These are phyloP conservation scores for Colletotrichum theobromicola DNA, from an alignment of 2,329 filamentous ascomycete species.

Conservation along the genomic window DNA sequence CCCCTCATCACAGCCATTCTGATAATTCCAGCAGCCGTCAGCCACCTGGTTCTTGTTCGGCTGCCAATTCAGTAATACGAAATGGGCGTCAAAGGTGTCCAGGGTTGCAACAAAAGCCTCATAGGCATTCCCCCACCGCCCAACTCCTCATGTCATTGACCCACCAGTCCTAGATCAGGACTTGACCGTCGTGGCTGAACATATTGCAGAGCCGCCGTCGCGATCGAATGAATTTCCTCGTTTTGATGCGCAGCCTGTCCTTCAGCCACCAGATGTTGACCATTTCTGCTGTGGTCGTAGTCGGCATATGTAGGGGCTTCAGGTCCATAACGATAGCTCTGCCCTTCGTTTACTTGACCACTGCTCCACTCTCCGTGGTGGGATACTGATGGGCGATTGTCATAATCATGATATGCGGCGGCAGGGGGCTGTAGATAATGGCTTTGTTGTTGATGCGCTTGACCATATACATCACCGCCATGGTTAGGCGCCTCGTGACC, in stretches of 20 bases:
- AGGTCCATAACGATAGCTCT: no score
- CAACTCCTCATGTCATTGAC: background rate
- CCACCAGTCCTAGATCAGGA: background rate
- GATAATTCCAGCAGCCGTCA: background rate
- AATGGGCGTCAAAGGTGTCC: background rate
- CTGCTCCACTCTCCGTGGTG: background rate
- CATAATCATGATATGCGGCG: no score
- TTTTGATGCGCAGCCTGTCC: background rate
- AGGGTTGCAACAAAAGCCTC: background rate
- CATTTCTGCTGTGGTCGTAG: no score
- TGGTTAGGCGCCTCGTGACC: background rate
- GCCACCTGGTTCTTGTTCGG: background rate
- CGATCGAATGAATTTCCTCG: background rate
- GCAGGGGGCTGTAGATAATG: no score
- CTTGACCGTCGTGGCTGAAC: fast-evolving
- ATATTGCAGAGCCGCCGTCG: background rate
- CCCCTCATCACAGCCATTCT: background rate
- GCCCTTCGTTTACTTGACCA: no score
- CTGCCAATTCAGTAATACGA: background rate
- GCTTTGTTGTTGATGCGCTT: no score
- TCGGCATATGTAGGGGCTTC: no score
- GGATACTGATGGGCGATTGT: no score
- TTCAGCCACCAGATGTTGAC: no score
- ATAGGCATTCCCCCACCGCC: background rate
- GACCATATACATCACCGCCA: no score